phyloP scores from a whole-genome alignment of 2,329 filamentous ascomycete genomes.

The Diaporthe citrichinensis region DNA sequence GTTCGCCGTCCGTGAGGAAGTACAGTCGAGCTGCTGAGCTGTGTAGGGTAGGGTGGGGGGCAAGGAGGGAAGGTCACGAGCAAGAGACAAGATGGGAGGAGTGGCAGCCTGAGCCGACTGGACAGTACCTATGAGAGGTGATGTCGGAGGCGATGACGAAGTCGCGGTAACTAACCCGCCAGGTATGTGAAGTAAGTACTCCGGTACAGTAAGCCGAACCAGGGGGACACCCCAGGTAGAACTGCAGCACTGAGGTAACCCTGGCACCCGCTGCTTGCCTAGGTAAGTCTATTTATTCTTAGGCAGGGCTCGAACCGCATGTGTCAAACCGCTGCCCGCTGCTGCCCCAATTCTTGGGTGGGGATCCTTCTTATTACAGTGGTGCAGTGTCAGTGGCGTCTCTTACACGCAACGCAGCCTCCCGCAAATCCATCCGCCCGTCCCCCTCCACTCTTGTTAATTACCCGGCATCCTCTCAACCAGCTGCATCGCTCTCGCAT shows the following conservation, averaged over 20 bases:
- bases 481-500: conserved; percentile 19
- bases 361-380: conserved; percentile 18
- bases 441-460: conserved; percentile 13
- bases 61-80: conserved; percentile 5
- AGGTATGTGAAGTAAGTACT: conserved; percentile 15
- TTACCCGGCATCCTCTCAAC: conserved; percentile 15
- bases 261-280: neutral
- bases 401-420: conserved; percentile 31
- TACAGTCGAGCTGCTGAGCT: neutral
- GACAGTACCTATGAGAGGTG: conserved; percentile 17
- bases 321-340: conserved; percentile 20
- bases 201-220: conserved; percentile 24
- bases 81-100: conserved; percentile 17
- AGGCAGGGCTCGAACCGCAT: conserved; percentile 16
- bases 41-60: neutral
- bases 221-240: neutral
- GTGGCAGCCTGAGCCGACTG: conserved; percentile 20
- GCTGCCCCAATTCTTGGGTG: conserved; percentile 12
- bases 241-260: conserved; percentile 16
- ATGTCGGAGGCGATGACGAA: conserved; percentile 37
- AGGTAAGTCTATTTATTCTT: conserved; percentile 4
- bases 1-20: neutral
- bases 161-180: conserved; percentile 13
- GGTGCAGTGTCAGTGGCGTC: conserved; percentile 27
- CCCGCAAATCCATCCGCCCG: neutral